phyloP scores from a whole-genome alignment of 352 stramenopile species.

The Pythium rishiriense region DNA sequence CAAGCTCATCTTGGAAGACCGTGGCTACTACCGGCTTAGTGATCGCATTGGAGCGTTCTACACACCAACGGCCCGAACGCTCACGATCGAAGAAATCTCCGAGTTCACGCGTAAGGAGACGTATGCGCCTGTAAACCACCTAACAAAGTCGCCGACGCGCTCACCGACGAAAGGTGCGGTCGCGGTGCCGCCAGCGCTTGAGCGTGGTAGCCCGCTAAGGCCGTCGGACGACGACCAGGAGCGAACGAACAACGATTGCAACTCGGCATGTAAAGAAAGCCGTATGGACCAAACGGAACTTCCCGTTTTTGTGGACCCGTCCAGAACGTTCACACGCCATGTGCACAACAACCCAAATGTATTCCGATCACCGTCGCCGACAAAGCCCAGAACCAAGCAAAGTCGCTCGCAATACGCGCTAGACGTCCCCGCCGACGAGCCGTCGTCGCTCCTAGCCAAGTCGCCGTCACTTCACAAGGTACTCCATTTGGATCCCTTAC shows the following conservation, averaged over 20 bases:
- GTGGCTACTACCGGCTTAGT: constrained; percentile 77
- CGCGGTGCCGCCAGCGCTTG: constrained; percentile 56
- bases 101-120: constrained; percentile 57
- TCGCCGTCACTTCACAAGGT: constrained; percentile 22
- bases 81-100: constrained; percentile 75
- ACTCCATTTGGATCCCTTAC: constrained; percentile 46
- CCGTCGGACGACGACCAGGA: constrained; percentile 12
- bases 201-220: constrained; percentile 22
- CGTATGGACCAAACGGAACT: constrained; percentile 29
- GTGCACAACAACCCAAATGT: constrained; percentile 64
- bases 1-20: constrained; percentile 46
- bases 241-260: constrained; percentile 1
- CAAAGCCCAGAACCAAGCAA: constrained; percentile 22
- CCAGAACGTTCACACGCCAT: constrained; percentile 58
- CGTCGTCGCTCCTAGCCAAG: neutral
- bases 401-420: constrained; percentile 40
- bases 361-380: constrained; percentile 55
- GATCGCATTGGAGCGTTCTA: constrained; percentile 81
- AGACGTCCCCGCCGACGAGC: constrained; percentile 32
- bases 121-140: constrained; percentile 43
- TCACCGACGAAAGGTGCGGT: constrained; percentile 40
- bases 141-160: constrained; percentile 32
- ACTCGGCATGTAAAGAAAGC: constrained; percentile 8
- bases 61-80: constrained; percentile 55
- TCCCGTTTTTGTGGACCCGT: constrained; percentile 55